phyloP scores from a whole-genome alignment of 371 early-diverging fungal species.

The Zychaea mexicana region DNA sequence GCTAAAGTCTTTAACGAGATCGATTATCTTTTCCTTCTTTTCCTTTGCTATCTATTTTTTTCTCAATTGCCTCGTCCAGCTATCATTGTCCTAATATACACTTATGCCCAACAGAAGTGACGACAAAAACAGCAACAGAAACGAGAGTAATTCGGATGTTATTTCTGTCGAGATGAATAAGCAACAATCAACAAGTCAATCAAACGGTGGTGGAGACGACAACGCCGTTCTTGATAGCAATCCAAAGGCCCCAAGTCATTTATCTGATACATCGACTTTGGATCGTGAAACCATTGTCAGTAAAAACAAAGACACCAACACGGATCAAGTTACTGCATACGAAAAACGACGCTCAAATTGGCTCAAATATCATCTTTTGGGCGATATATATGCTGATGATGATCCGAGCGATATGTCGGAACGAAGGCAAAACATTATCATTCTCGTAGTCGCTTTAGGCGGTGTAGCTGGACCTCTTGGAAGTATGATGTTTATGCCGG shows the following conservation, averaged over 20 bases:
- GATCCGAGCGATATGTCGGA: conserved; percentile 36
- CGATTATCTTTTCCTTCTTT: background rate
- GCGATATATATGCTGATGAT: conserved; percentile 25
- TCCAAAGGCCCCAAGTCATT: no score
- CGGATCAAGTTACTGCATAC: background rate
- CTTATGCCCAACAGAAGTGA: background rate
- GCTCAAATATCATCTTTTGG: conserved; percentile 12
- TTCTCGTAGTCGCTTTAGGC: conserved; percentile 23
- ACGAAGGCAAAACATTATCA: conserved; percentile 34
- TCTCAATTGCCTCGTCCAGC: no score
- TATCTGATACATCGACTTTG: conserved; percentile 6
- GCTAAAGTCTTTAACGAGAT: background rate
- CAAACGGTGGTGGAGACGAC: no score
- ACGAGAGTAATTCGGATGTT: no score
- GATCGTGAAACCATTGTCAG: background rate
- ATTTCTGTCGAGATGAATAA: no score
- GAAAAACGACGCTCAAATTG: conserved; percentile 4
- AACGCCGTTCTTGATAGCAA: no score
- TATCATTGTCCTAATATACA: no score
- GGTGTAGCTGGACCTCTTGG: conserved; percentile 37
- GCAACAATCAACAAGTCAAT: no score
- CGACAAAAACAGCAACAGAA: background rate
- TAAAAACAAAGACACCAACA: background rate
- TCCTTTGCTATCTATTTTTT: background rate
- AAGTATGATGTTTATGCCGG: conserved; percentile 45